Base-by-base conservation (phyloP, 129 eudicot genomes). In the Flaveria linearis region DNA sequence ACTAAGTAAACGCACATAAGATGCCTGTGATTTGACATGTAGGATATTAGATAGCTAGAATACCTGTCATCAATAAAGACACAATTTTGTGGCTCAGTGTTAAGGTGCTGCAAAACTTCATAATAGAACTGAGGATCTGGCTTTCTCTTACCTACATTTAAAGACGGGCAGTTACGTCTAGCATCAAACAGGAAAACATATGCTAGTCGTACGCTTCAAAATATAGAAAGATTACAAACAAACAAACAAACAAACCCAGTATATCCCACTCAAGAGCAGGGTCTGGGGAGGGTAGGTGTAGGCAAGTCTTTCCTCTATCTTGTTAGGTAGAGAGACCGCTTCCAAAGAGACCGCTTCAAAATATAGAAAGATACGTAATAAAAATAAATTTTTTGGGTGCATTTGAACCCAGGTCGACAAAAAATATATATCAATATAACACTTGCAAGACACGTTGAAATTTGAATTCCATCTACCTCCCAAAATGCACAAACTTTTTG, bases 1-100 rank as follows among this genome's bases (percentile, higher is more conserved):
- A 51, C 64, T 17, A 30, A 9, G 46, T 52, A 30, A 4, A 52
- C 2, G 53, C 36, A 18, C 66, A 72, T 18, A 28, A 75, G 17
- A 61, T 62, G 61, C 71, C 28, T 61, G 25, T 10, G 9, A 41
- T 56, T 41, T 73, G 43, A 42, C 68, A 43, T 73, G 72, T 75
- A 17, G 45, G 26, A 20, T 26, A 52, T 64, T 33, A 42, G 30
- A 61, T 17, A 73, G 60, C 51, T 16, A 73, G 12, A 47, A 72
- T 81, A 91, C 98, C 96, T 93, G 92, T 93, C 98, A 84, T 93
- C 98, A 76, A 93, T 76, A 71, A 93, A 93, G 78, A 93, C 72
- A 45, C 97, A 93, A 82, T 73, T 85, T 63, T 81, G 82, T 47
- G 97, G 88, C 47, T 88, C 88, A 12, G 81, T 83, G 20, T 83